phyloP scores from a whole-genome alignment of 192 early-diverging fungal genomes.

The Entrophospora sp. region DNA sequence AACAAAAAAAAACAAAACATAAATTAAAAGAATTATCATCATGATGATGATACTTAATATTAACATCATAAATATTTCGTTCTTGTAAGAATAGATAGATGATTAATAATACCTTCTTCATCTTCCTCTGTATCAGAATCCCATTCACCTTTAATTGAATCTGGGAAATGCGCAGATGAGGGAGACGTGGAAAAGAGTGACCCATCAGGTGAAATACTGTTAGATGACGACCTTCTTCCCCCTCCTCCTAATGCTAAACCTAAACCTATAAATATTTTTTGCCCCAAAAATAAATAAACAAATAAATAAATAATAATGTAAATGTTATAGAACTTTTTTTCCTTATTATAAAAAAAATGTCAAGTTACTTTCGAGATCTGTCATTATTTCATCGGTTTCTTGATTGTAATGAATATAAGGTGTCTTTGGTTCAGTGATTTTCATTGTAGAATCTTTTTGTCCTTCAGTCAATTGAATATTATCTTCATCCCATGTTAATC shows the following conservation, averaged over 20 bases:
- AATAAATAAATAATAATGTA: background rate
- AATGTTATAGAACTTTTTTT: too few relatives aligned
- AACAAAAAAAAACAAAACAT: too few relatives aligned
- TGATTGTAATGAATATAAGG: slow-evolving; percentile 88
- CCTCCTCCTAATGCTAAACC: background rate
- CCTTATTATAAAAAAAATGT: background rate
- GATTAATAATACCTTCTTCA: slow-evolving; percentile 54
- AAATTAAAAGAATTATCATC: too few relatives aligned
- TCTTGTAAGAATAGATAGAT: background rate
- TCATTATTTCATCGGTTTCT: slow-evolving; percentile 64
- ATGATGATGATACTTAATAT: too few relatives aligned
- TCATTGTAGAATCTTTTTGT: slow-evolving; percentile 89
- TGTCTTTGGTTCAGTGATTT: slow-evolving; percentile 93
- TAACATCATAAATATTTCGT: background rate
- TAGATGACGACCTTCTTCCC: background rate
- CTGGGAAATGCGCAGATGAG: slow-evolving; percentile 17
- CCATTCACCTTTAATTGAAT: slow-evolving; percentile 40
- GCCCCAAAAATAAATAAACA: background rate
- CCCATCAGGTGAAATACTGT: background rate
- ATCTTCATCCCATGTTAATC: slow-evolving; percentile 92
- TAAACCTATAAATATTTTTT: too few relatives aligned
- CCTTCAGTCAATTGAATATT: slow-evolving; percentile 83
- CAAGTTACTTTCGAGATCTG: slow-evolving; percentile 38
- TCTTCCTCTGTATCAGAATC: slow-evolving; percentile 49
- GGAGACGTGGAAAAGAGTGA: slow-evolving; percentile 9